Base-by-base conservation (phyloP, 352 stramenopile genomes). In the Globisporangium middletonii region DNA sequence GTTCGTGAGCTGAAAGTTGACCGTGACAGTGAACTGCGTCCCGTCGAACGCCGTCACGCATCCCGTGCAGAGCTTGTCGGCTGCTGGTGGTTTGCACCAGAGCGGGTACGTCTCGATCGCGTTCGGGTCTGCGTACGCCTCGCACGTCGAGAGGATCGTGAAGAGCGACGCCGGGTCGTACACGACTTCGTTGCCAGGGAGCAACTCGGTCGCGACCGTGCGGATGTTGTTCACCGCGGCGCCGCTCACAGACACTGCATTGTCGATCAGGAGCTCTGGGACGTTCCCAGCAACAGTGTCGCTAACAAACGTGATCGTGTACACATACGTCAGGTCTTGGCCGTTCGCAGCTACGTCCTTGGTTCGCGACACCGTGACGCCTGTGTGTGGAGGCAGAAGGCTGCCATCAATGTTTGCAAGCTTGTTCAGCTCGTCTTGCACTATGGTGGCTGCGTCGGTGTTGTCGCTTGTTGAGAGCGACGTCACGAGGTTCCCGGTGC, bases 261-360 rank as follows among this genome's bases (percentile, higher is more conserved):
- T 69, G n/a, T 82, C 62, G 11, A 97, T 71, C 6, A 45, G 60
- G 0, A 96, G 52, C 42, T 64, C 42, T 1, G 95, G 88, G 1
- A 99, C 83, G 61, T 98, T 81, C 15, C 96, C 96, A 44, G 77
- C 77, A 3, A 89, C 77, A 48, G 77, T 72, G 37, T 89, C 35
- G 7, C 90, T 88, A 19, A 80, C 68, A 55, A 98, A 98, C 5
- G 68, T 83, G 28, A 98, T 84, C 2, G 81, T 72, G 67, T 92
- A 97, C 23, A 79, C 67, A 38, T 94, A 77, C 37, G 58, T 72
- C 7, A 96, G 57, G 57, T 94, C 85, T 16, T 75, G 63, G 23
- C 66, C 67, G 50, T 35, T 46, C 19, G 16, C 19, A 5, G 46
- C 46, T 0, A 55, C 15, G 2, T 66, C 63, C 1, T 68, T 45